These are phyloP conservation scores for Stylosanthes scabra DNA, from an alignment of 331 rosid species.

Conservation along the genomic window DNA sequence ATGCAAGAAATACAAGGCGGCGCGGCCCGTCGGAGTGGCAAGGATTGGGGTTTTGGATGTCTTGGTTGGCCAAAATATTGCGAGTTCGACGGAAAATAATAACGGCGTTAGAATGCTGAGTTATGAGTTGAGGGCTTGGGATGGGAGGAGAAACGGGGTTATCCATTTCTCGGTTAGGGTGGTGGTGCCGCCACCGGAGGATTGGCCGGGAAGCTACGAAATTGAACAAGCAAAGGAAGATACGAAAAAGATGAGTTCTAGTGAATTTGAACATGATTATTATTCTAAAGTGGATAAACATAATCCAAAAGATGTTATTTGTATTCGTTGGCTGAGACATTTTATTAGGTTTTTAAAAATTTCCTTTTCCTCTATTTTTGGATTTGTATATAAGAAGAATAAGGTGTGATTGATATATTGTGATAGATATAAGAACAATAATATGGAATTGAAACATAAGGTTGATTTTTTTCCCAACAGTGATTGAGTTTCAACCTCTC, in stretches of 20 bases:
- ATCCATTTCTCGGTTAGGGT: constrained; percentile 57
- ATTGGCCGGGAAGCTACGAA: neutral
- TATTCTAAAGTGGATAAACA: neutral
- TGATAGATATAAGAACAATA: neutral
- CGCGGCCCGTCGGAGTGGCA: constrained; percentile 53
- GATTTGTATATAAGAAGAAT: neutral
- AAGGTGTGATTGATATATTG: neutral
- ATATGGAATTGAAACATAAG: neutral
- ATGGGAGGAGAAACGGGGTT: constrained; percentile 64
- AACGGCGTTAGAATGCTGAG: constrained; percentile 54
- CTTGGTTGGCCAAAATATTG: neutral
- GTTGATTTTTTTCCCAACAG: no score
- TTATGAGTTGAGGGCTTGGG: constrained; percentile 59
- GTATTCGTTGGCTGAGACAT: constrained; percentile 52
- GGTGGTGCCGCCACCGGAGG: constrained; percentile 14
- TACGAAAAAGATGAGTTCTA: neutral
- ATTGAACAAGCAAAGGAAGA: neutral
- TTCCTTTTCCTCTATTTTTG: neutral
- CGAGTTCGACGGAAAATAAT: constrained; percentile 36
- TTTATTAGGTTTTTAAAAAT: neutral
- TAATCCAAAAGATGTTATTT: constrained; percentile 37
- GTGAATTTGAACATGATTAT: neutral
- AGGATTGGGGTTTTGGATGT: constrained; percentile 62
- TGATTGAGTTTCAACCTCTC: no score
- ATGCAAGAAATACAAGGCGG: constrained; percentile 41